Conservation (phyloP, 345 rosid genomes). For the Aethionema arabicum region DNA sequence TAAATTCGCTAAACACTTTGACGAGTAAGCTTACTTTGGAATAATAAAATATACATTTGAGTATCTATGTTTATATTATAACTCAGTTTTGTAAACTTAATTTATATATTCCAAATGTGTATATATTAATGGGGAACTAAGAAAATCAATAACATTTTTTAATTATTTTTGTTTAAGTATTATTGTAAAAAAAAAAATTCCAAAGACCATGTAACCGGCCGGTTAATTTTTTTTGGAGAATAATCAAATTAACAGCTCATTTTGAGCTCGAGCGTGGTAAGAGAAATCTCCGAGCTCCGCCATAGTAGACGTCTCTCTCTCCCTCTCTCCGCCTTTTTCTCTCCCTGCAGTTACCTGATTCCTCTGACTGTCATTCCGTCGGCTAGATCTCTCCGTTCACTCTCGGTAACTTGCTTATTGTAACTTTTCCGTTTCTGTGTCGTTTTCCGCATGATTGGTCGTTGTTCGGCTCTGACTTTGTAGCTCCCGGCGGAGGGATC, state of each 20-base stretch:
- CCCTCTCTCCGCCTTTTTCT: conserved; percentile 26
- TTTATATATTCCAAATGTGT: too few relatives aligned
- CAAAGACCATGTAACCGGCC: conserved; percentile 8
- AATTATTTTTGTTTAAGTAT: too few relatives aligned
- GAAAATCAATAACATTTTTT: too few relatives aligned
- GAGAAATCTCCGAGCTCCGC: conserved; percentile 13
- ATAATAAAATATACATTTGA: too few relatives aligned
- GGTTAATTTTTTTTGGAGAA: conserved; percentile 7
- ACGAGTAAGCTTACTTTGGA: too few relatives aligned
- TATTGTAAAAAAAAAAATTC: too few relatives aligned
- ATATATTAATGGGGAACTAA: too few relatives aligned
- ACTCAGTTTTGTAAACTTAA: too few relatives aligned
- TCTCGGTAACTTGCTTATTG: conserved; percentile 18
- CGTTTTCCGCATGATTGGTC: not conserved
- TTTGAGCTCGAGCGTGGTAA: conserved; percentile 18
- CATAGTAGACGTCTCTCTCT: conserved; percentile 25
- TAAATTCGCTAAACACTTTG: too few relatives aligned
- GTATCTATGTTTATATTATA: too few relatives aligned
- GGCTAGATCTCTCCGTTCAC: conserved; percentile 32
- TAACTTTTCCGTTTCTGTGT: not conserved
- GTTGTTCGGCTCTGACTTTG: conserved; percentile 13
- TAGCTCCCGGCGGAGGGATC: conserved; percentile 18
- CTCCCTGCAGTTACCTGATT: conserved; percentile 31
- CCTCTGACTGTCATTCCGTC: conserved; percentile 5
- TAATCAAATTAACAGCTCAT: conserved; percentile 23